These are phyloP conservation scores for Boletus sp. DNA, from an alignment of 768 basidiomycete species.

Conservation along the genomic window DNA sequence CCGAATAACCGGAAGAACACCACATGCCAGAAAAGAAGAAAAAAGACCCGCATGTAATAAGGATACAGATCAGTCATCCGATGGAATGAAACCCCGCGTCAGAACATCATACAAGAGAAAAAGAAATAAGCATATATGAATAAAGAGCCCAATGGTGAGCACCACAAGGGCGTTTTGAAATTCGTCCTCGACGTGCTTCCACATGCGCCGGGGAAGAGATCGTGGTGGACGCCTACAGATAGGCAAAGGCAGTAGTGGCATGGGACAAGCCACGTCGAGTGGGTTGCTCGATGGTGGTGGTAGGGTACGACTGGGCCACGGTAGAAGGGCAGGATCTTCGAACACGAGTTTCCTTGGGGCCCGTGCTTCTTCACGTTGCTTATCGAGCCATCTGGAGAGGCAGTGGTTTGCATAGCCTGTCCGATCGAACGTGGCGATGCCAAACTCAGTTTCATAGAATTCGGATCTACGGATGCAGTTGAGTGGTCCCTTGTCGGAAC, in stretches of 20 bases:
- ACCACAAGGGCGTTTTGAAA: conserved; percentile 27
- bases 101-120: conserved; percentile 30
- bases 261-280: background rate
- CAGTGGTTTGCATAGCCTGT: conserved; percentile 26
- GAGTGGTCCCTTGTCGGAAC: conserved; percentile 2
- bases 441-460: conserved; percentile 30
- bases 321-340: conserved; percentile 17
- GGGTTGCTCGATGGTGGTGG: conserved; percentile 2
- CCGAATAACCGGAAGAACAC: conserved; percentile 2
- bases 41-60: background rate
- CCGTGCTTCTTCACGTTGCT: conserved; percentile 21
- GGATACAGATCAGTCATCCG: conserved; percentile 21
- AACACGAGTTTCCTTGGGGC: conserved; percentile 18
- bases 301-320: conserved; percentile 20
- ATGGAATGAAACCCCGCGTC: conserved; percentile 23
- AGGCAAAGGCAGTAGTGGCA: background rate
- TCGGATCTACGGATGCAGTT: conserved; percentile 16
- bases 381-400: conserved; percentile 26
- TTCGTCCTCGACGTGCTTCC: conserved; percentile 23
- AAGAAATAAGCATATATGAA: conserved; percentile 27
- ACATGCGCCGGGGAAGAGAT: conserved; percentile 15
- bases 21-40: conserved; percentile 6
- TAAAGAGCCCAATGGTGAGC: conserved; percentile 23
- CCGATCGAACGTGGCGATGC: conserved; percentile 25
- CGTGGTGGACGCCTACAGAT: conserved; percentile 1